Percentiles rank a stretch among this genome's conserved stretches.
These are phyloP conservation scores for Tuber aestivum DNA, from an alignment of 495 filamentous ascomycete genomes.

Conservation along the genomic window DNA sequence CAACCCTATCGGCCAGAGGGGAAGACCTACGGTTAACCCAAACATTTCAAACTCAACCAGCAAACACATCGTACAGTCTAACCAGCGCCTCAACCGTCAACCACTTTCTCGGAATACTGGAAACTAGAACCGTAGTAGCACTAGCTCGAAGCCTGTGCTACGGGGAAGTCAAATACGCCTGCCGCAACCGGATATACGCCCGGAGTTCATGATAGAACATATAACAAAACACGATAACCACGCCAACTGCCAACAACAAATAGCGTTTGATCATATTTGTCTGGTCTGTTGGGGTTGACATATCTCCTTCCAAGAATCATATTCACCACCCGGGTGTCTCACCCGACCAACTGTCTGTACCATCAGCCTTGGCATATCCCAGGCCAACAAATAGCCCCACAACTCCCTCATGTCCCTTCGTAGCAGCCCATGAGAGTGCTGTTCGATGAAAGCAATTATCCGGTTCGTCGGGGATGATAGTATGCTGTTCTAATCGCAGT, in stretches of 20 bases:
- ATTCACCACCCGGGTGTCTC: too few relatives aligned
- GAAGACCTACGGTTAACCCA: slow-evolving; percentile 68
- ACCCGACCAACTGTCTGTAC: too few relatives aligned
- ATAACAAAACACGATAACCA: slow-evolving; percentile 76
- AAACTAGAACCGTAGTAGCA: slow-evolving; percentile 89
- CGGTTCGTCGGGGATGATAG: too few relatives aligned
- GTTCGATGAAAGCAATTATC: too few relatives aligned
- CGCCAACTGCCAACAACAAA: slow-evolving; percentile 69
- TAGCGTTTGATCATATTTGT: slow-evolving; percentile 46
- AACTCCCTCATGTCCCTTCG: too few relatives aligned
- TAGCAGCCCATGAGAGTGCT: too few relatives aligned
- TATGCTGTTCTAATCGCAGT: too few relatives aligned
- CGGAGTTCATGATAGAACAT: slow-evolving; percentile 82
- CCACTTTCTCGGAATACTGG: slow-evolving; percentile 83
- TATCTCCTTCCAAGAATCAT: too few relatives aligned
- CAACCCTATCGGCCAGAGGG: background rate
- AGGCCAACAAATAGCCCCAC: too few relatives aligned
- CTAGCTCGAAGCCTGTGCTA: slow-evolving; percentile 93
- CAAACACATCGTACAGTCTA: slow-evolving; percentile 91
- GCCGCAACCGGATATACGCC: slow-evolving; percentile 85
- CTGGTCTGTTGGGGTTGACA: too few relatives aligned
- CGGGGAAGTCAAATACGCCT: slow-evolving; percentile 90
- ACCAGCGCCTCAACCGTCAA: slow-evolving; percentile 71
- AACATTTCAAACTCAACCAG: slow-evolving; percentile 89
- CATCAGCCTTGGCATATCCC: too few relatives aligned